Base-by-base conservation (phyloP, 257 asterid species). In the Ocimum tenuiflorum region DNA sequence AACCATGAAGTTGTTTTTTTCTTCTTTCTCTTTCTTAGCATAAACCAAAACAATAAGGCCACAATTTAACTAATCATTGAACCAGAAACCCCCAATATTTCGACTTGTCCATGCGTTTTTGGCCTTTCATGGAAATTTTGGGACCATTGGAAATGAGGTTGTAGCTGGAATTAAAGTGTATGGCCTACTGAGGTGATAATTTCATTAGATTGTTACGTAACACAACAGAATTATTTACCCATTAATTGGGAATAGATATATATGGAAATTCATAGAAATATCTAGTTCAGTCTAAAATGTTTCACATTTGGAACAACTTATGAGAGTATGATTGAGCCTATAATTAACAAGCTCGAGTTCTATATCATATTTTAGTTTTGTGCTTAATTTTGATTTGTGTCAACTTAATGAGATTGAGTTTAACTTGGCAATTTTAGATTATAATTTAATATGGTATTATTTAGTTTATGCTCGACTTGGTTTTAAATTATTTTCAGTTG, bases 131-230 rank as follows among this genome's bases (percentile, higher is more conserved):
- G 10, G 35, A 57, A n/a, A 59, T 42, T n/a, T 8, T 55, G 69
- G 78, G 64, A 73, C 73, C 69, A 67, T 51, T 43, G 23, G 27
- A 33, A 60, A 35, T 55, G 52, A 60, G 63, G 69, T 11, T 49
- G 69, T 17, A 59, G 45, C 8, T 59, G 74, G 10, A 50, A 59
- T 58, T 19, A 19, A 42, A 52, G 33, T 38, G 56, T 46, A 55
- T 64, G 65, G 54, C 48, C 65, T 47, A 17, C 53, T 20, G 19
- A 22, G 62, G 24, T 35, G 31, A 15, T 72, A 10, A n/a, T 43
- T 39, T 64, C 55, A 63, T 46, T 15, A 15, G 67, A 65, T 36
- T 46, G 56, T 36, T 72, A 48, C 68, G 72, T 5, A 42, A 64
- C 23, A 3, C 3, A 63, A 55, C 29, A 0, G 2, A 35, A 61